Base-by-base conservation (phyloP, 1,284 basidiomycete species). In the Rhodotorula mucilaginosa region DNA sequence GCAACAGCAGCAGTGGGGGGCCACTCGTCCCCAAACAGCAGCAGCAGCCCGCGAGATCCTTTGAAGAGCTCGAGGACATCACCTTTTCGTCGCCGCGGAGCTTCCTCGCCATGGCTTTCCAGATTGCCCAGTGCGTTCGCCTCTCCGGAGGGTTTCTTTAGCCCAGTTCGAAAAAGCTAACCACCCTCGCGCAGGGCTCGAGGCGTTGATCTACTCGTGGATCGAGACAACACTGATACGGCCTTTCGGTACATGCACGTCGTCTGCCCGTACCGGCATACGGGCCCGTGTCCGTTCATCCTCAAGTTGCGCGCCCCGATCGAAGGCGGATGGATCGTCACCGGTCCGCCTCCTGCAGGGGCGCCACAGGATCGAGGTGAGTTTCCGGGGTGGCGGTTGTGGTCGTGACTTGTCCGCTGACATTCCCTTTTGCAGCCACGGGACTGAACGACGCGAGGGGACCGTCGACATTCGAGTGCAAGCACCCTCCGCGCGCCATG, bases 1-100 rank as follows among this genome's bases (percentile, higher is more conserved):
- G 54, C 21, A 29, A 13, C 31, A 58, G 57, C 57, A 21, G 29
- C 34, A 58, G 26, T 29, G 46, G 16, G 5, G 23, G 39, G 29
- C 13, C 61, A 21, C 16, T 8, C 15, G 29, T 26, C 51, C 13
- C 21, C n/a, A n/a, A 51, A 51, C 23, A 52, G 21, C 51, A 21
- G 21, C 51, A 21, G 5, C 19, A 6, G 3, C 21, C 12, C 51
- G 51, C 29, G 15, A 46, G 69, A 10, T 39, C 34, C 18, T 73
- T 69, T 46, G 65, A 71, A 2, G 74, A 73, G 54, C 69, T 75
- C 67, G 74, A 75, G 34, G 71, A 71, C 58, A 73, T 73, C n/a
- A 47, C 66, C 23, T 75, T 73, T 23, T 63, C 67, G 19, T 65
- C 67, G 46, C 74, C 71, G 23, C 65, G 58, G 48, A 64, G 60